phyloP scores from a whole-genome alignment of 176 grass and related monocot genomes.

The Oryza rufipogon region DNA sequence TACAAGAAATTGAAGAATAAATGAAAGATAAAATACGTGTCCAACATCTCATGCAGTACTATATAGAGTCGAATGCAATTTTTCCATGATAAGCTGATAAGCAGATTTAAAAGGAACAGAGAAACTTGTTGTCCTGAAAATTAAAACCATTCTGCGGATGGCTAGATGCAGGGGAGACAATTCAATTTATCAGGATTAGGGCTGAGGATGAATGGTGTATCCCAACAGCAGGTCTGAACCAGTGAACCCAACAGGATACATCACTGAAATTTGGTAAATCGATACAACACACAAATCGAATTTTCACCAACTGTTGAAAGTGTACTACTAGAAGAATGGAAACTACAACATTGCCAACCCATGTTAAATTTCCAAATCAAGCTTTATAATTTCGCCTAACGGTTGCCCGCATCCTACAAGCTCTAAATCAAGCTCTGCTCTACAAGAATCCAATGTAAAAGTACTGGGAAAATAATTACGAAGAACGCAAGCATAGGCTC shows the following conservation, averaged over 20 bases:
- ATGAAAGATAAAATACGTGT: background rate
- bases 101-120: background rate
- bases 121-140: background rate
- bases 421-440: too few species aligned
- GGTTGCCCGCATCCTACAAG: background rate
- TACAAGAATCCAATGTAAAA: too few species aligned
- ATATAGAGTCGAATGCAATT: background rate
- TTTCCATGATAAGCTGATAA: background rate
- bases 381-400: background rate
- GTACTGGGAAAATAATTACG: background rate
- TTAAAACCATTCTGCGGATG: background rate
- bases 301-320: background rate
- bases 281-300: background rate
- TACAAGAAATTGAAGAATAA: background rate
- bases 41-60: background rate
- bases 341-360: background rate
- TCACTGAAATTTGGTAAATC: background rate
- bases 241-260: background rate
- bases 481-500: background rate
- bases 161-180: background rate
- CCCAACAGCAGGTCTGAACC: background rate
- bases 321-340: background rate
- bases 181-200: background rate
- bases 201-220: background rate
- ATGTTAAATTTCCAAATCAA: background rate